Percentiles rank a stretch among this genome's conserved stretches.
Evolutionary conservation across 768 basidiomycete genomes (phyloP).

Genomic region (Suillus luteus): DNA sequence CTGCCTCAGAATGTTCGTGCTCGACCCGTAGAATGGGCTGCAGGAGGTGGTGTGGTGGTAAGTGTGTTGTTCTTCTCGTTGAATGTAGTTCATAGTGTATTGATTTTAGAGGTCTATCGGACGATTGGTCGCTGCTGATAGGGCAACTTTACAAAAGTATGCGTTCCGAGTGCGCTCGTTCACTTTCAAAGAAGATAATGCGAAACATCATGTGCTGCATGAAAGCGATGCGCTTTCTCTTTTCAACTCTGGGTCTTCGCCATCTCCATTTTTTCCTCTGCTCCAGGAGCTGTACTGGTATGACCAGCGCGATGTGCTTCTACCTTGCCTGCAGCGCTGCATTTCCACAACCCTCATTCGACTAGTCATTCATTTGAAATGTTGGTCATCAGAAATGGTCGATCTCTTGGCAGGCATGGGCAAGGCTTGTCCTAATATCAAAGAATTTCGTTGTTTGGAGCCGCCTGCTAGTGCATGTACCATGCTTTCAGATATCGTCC

Average conservation of each 20-base stretch:
- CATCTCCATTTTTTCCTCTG: neutral
- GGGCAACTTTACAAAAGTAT: neutral
- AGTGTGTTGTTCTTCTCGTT: neutral
- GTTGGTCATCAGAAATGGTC: neutral
- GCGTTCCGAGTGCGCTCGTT: neutral
- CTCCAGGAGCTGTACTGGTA: neutral
- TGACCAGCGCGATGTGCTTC: neutral
- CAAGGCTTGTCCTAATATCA: neutral
- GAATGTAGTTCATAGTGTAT: neutral
- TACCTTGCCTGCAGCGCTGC: neutral
- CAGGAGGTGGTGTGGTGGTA: neutral
- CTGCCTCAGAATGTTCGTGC: neutral
- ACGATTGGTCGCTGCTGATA: neutral
- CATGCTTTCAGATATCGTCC: neutral
- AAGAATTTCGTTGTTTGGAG: neutral
- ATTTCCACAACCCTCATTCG: neutral
- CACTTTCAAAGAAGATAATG: neutral
- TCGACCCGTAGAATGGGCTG: neutral
- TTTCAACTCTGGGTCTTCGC: neutral
- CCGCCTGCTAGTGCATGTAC: neutral
- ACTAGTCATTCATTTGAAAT: neutral
- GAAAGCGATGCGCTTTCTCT: neutral
- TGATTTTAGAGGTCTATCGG: neutral
- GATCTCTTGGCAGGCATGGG: neutral
- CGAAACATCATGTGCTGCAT: neutral